Evolutionary conservation across 805 yeast species (phyloP), one percentile per base, ranked within the genome.

Genomic region (Kuraishia piskuri): DNA sequence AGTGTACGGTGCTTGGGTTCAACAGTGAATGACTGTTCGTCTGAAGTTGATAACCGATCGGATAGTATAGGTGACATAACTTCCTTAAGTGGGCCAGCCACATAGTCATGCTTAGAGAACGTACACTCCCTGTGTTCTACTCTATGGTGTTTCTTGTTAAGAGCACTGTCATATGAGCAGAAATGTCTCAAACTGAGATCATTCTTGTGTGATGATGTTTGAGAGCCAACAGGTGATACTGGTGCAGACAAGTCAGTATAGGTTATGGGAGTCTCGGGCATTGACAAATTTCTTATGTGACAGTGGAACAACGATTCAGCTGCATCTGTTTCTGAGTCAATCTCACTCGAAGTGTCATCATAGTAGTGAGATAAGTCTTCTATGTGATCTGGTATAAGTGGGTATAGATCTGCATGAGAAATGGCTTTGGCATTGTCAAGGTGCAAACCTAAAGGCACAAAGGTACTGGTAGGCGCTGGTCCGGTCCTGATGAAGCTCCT

Each of bases 81-180:
- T 31, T 5, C 40, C 7, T 10, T 31, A 7, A 12, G 40, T 31
- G 40, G 14, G 40, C 9, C 8, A 4, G 40, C 40, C 3, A 14
- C 40, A 31, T 31, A 14, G 17, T 12, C 3, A 8, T 31, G n/a
- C 4, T n/a, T 49, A 8, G 3, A 25, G 19, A 36, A 36, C n/a
- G 23, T 21, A 14, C 31, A n/a, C 20, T 21, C 51, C 5, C 24
- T 49, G 12, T n/a, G 9, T 19, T 49, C 21, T 2, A 49, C 8
- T 3, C 8, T 21, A 10, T 49, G 40, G 4, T 31, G 25, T 17
- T 22, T 31, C 21, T 49, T 19, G 26, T 22, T 21, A 3, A 49
- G 24, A 21, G 65, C 70, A 1, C 67, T 63, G 48, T 67, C 70
- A 53, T 61, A 59, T 1, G 71, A 68, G 12, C 58, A 61, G 54